Percentiles rank a stretch among this genome's conserved stretches.
These are phyloP conservation scores for Amphicarpaea edgeworthii DNA, from an alignment of 306 rosid species.

Conservation along the genomic window DNA sequence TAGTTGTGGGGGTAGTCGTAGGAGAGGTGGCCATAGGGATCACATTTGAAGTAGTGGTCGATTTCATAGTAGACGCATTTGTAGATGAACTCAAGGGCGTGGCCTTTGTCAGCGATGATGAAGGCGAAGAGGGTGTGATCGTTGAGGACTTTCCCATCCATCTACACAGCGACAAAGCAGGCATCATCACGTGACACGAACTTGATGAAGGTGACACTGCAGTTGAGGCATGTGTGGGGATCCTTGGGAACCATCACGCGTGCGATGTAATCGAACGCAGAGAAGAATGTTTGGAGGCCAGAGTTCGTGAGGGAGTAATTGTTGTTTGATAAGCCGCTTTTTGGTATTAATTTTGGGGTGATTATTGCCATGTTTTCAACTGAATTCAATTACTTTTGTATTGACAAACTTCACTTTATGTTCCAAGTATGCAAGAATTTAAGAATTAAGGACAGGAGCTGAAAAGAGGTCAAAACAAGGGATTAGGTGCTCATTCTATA, in stretches of 20 bases:
- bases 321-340: no score
- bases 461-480: no score
- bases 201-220: conserved; percentile 87
- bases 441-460: no score
- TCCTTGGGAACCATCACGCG: conserved; percentile 90
- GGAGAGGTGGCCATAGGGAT: conserved; percentile 74
- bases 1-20: conserved; percentile 83
- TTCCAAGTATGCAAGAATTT: no score
- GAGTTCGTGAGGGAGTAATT: conserved; percentile 88
- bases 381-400: no score
- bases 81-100: no score
- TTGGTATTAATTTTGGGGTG: no score
- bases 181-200: conserved; percentile 81
- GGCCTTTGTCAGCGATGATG: conserved; percentile 81
- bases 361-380: no score
- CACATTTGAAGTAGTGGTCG: conserved; percentile 86
- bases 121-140: conserved; percentile 78
- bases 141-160: conserved; percentile 75
- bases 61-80: no score
- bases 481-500: no score
- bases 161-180: conserved; percentile 48
- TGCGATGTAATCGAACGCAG: conserved; percentile 79
- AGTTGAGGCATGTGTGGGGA: conserved; percentile 78
- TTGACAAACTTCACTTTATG: no score
- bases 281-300: conserved; percentile 89